phyloP scores from a whole-genome alignment of 2,329 filamentous ascomycete genomes.

The Pseudogymnoascus sp. region DNA sequence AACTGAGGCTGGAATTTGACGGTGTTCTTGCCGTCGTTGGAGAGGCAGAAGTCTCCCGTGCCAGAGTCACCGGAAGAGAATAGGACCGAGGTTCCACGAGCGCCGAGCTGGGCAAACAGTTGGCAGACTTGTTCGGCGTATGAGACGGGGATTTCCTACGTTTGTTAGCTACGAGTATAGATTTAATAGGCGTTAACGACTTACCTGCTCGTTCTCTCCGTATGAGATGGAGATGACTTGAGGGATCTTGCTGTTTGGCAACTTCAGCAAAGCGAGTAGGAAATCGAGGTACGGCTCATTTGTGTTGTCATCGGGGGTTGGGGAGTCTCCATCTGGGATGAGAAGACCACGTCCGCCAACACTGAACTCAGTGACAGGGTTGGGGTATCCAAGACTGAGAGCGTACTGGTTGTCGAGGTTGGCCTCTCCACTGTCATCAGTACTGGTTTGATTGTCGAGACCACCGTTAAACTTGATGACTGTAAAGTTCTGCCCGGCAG shows the following conservation, averaged over 20 bases:
- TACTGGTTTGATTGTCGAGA: slow-evolving; percentile 24
- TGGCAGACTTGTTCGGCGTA: slow-evolving; percentile 56
- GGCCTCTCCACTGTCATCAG: slow-evolving; percentile 41
- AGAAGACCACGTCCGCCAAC: slow-evolving; percentile 47
- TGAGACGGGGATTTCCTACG: slow-evolving; percentile 43
- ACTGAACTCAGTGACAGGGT: slow-evolving; percentile 29
- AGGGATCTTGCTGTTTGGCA: slow-evolving; percentile 38
- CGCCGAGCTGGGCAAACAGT: slow-evolving; percentile 54
- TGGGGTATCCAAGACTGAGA: slow-evolving; percentile 44
- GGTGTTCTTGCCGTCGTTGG: slow-evolving; percentile 49
- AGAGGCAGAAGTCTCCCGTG: slow-evolving; percentile 40
- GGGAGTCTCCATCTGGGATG: slow-evolving; percentile 37
- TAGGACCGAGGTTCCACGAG: slow-evolving; percentile 53
- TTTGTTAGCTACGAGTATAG: background rate
- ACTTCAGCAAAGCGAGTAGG: slow-evolving; percentile 39
- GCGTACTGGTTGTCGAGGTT: slow-evolving; percentile 51
- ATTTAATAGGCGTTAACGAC: background rate
- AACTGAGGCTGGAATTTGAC: slow-evolving; percentile 52
- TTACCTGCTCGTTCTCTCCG: slow-evolving; percentile 53
- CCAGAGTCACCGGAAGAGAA: slow-evolving; percentile 53
- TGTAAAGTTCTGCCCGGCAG: slow-evolving; percentile 36
- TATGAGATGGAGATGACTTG: slow-evolving; percentile 57
- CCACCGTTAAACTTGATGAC: slow-evolving; percentile 16
- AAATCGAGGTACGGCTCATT: slow-evolving; percentile 61
- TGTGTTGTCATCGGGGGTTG: slow-evolving; percentile 37